Evolutionary conservation across 1,284 basidiomycete genomes (phyloP), one percentile per base, ranked within the genome.

Genomic region (Sanghuangporus weigelae): DNA sequence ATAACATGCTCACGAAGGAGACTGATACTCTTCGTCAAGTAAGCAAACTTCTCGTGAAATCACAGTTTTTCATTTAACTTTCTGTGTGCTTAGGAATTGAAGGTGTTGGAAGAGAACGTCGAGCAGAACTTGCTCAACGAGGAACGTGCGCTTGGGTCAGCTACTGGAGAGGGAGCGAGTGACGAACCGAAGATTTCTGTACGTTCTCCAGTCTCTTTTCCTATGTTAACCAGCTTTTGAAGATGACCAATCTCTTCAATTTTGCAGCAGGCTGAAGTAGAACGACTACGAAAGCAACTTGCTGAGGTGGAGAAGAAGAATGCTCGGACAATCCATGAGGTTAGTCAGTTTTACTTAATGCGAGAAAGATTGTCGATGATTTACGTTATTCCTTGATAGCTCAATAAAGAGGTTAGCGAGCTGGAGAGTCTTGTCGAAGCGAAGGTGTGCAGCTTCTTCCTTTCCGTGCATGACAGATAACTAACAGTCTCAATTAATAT

Each of bases 371-470:
- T 7, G 7, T 5, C 31, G 21, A 2, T 51, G 3, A 51, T 35
- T 7, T n/a, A 23, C 11, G 26, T 54, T 26, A 59, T 67, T 3
- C 3, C 3, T 31, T 31, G 26, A 23, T 69, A 95, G 91, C 82
- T 94, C 66, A 92, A 94, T 75, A 93, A 94, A 71, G 93, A 96
- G 76, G 92, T 96, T 58, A 85, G 87, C 59, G 93, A 96, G 73
- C 81, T 97, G 23, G 95, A 97, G 74, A 84, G 87, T 63, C 79
- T 97, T 51, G 87, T 96, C 42, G 95, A 97, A 74, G 85, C 92
- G 63, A 96, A 97, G 85, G 85, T 88, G 66, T 59, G 77, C 48
- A 23, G 39, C 21, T 16, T n/a, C n/a, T 26, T 21, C 61, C 8
- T 7, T 39, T 35, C 58, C 60, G 8, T 8, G 31, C 26, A 31